Conservation (phyloP, 257 asterid genomes). For the Rubia yunnanensis region DNA sequence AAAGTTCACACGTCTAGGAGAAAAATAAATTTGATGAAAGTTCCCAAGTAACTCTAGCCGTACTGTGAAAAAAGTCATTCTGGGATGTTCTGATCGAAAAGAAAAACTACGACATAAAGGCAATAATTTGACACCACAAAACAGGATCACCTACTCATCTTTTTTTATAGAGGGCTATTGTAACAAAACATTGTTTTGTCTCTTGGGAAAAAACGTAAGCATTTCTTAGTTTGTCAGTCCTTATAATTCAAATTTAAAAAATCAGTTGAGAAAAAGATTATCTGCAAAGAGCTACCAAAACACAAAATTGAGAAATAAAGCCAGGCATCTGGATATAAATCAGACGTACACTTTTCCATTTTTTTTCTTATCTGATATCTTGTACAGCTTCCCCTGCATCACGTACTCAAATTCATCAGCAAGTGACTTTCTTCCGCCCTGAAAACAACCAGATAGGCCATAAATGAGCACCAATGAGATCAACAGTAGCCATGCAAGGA, state of each 20-base stretch:
- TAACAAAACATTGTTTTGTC: not conserved
- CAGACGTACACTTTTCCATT: constrained; percentile 63
- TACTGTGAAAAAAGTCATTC: not conserved
- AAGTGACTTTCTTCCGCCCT: constrained; percentile 70
- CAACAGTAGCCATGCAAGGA: not conserved
- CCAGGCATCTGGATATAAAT: not conserved
- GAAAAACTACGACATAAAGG: not conserved
- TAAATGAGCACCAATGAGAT: not conserved
- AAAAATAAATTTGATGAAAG: not conserved
- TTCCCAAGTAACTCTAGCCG: not conserved
- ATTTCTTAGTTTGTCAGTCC: not conserved
- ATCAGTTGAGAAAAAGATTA: not conserved
- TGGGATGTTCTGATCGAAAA: not conserved
- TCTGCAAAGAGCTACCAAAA: not conserved
- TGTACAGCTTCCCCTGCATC: constrained; percentile 88
- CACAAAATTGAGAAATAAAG: not conserved
- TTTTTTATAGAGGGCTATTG: not conserved
- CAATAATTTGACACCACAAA: not conserved
- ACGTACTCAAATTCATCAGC: constrained; percentile 89
- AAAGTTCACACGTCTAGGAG: not conserved
- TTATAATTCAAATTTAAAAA: not conserved
- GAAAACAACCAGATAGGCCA: constrained; percentile 16
- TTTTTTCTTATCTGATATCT: constrained; percentile 59
- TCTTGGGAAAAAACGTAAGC: not conserved
- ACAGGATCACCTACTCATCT: not conserved